Conservation (phyloP, 2,329 filamentous ascomycete species). For the Hypoxylon sp. region DNA sequence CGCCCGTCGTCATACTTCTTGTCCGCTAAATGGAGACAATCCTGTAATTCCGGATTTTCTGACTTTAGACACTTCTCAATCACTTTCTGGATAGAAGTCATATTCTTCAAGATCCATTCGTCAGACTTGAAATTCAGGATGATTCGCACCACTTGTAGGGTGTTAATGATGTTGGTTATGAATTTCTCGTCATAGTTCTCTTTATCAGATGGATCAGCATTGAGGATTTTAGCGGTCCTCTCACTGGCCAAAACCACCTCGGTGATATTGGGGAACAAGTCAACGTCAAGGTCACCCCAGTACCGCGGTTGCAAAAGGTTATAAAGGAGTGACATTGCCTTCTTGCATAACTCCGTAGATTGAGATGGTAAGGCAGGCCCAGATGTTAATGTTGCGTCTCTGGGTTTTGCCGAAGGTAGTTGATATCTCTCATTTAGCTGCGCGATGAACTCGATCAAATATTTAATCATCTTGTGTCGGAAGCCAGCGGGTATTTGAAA, state of each 20-base stretch:
- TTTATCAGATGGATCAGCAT: slow-evolving; percentile 72
- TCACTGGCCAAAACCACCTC: slow-evolving; percentile 89
- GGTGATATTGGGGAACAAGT: slow-evolving; percentile 90
- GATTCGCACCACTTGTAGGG: slow-evolving; percentile 90
- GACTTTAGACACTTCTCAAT: slow-evolving; percentile 90
- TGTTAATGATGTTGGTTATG: slow-evolving; percentile 90
- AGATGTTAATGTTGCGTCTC: slow-evolving; percentile 64
- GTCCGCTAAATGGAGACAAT: slow-evolving; percentile 85
- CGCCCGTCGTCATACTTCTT: slow-evolving; percentile 78
- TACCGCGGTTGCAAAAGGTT: slow-evolving; percentile 88
- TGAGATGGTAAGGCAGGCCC: slow-evolving; percentile 66
- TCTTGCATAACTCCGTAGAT: slow-evolving; percentile 85
- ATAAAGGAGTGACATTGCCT: slow-evolving; percentile 83
- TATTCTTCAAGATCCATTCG: slow-evolving; percentile 88
- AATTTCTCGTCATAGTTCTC: slow-evolving; percentile 88
- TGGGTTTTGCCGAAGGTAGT: slow-evolving; percentile 78
- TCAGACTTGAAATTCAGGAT: slow-evolving; percentile 89
- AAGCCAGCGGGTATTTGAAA: slow-evolving; percentile 77
- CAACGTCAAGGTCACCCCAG: slow-evolving; percentile 93
- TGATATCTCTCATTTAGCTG: slow-evolving; percentile 88
- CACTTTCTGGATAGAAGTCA: slow-evolving; percentile 85
- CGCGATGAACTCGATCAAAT: slow-evolving; percentile 95
- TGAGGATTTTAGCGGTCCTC: slow-evolving; percentile 74
- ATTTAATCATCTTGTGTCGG: slow-evolving; percentile 89
- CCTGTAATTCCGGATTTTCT: slow-evolving; percentile 92